Conservation (phyloP, 164 flowering plant genomes). For the Vitis labrusca region DNA sequence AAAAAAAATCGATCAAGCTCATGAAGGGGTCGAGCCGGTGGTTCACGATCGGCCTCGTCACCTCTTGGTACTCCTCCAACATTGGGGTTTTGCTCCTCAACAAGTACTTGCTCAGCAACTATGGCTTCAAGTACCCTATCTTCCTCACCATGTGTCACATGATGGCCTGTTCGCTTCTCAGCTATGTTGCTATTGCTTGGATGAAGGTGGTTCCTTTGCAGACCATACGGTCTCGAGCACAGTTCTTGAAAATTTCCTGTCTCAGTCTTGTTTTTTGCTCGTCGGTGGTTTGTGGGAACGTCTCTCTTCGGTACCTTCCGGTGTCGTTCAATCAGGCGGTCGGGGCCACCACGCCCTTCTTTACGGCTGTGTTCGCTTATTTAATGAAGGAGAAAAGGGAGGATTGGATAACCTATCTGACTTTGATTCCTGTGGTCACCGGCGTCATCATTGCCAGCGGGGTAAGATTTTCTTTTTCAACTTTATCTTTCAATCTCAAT, state of each 20-base stretch:
- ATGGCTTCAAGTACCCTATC: slow-evolving; percentile 56
- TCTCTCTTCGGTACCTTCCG: slow-evolving; percentile 46
- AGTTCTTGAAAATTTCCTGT: slow-evolving; percentile 44
- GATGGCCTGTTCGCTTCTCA: slow-evolving; percentile 51
- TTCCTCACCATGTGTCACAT: slow-evolving; percentile 59
- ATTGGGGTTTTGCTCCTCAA: slow-evolving; percentile 51
- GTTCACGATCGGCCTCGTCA: slow-evolving; percentile 44
- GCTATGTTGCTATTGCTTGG: slow-evolving; percentile 50
- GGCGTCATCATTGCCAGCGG: slow-evolving; percentile 58
- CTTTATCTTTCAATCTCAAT: not conserved
- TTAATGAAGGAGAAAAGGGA: slow-evolving; percentile 50
- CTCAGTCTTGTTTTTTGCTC: slow-evolving; percentile 44
- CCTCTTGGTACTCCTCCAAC: slow-evolving; percentile 52
- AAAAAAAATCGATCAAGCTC: too few relatives aligned
- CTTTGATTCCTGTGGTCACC: slow-evolving; percentile 50
- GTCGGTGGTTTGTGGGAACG: slow-evolving; percentile 52
- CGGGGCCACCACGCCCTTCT: slow-evolving; percentile 25
- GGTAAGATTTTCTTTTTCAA: slow-evolving; percentile 25
- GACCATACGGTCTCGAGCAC: slow-evolving; percentile 34
- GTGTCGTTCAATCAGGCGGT: slow-evolving; percentile 58
- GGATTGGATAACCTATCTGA: slow-evolving; percentile 50
- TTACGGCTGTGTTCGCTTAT: slow-evolving; percentile 50
- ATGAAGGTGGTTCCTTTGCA: slow-evolving; percentile 49
- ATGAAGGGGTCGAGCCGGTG: slow-evolving; percentile 5
- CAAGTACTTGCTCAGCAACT: slow-evolving; percentile 46